These are phyloP conservation scores for Leucocoprinus gongylophorus DNA, from an alignment of 1,284 basidiomycete genomes.

Conservation along the genomic window DNA sequence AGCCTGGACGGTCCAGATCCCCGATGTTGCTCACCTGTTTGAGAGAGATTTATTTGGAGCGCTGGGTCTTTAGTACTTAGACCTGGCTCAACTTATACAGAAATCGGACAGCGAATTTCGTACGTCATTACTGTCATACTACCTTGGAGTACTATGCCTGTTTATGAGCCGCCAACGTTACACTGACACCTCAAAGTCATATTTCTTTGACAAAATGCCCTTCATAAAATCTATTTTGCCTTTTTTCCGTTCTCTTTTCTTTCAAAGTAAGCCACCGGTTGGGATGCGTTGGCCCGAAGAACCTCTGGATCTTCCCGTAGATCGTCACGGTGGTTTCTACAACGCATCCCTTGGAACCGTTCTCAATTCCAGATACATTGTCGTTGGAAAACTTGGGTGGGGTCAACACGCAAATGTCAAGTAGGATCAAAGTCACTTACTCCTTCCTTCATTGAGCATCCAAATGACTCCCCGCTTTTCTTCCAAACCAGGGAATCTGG, in stretches of 20 bases:
- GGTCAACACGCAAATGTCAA: constrained; percentile 36
- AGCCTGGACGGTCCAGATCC: no score
- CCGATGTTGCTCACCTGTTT: no score
- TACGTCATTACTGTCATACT: no score
- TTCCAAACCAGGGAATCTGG: constrained; percentile 19
- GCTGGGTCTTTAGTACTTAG: no score
- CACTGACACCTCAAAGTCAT: no score
- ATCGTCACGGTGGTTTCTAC: constrained; percentile 31
- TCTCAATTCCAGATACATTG: constrained; percentile 38
- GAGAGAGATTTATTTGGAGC: no score
- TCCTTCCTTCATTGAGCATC: neutral
- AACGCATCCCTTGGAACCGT: constrained; percentile 31
- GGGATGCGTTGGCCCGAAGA: neutral
- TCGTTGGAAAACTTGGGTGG: constrained; percentile 46
- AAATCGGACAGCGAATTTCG: no score
- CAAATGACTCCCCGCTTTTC: neutral
- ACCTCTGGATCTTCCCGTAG: neutral
- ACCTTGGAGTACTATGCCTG: no score
- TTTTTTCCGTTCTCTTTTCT: neutral
- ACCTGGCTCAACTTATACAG: no score
- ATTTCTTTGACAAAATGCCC: neutral
- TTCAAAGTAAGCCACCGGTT: neutral
- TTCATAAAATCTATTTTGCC: neutral
- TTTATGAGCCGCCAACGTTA: no score
- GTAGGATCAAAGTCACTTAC: constrained; percentile 16